Evolutionary conservation across 192 early-diverging fungal species (phyloP), one percentile per base, ranked within the genome.

Genomic region (Umbelopsis sp.): DNA sequence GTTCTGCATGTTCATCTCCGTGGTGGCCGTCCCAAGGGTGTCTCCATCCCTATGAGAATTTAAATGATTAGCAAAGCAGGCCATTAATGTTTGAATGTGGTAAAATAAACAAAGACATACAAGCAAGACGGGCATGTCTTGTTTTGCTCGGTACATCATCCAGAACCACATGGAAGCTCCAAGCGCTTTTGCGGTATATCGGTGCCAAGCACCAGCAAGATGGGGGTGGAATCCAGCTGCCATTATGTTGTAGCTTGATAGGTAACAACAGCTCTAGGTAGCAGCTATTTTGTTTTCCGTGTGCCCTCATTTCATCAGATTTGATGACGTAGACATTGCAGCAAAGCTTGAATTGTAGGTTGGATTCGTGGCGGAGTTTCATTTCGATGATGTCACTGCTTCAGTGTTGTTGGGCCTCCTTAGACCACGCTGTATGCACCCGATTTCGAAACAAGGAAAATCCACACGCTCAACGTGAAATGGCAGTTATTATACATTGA

Each of bases 61-160:
- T 7, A n/a, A 71, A 25, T 22, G 17, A 32, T 43, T n/a, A 59
- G 49, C 47, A 49, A 41, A 69, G 2, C 26, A 2, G 20, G 32
- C 2, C 16, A 45, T 25, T 25, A 41, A n/a, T 50, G 38, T 5
- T 29, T 16, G 12, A 36, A 17, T 20, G 3, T 2, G 4, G 17
- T 62, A 9, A 17, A 32, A n/a, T 17, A 16, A 3, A 32, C 25
- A 25, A 43, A 31, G 45, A 65, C 83, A 83, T 87, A 91, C 91
- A 72, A 93, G 84, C 68, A 85, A 79, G 29, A 86, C 85, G 20
- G 89, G 86, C 16, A 88, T 88, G 70, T 93, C 90, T 75, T 93
- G 84, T 82, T 91, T 91, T 29, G 88, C 84, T 66, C 90, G 86
- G 81, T 93, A 93, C 90, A 93, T 91, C 85, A 93, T 90, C 88